phyloP scores from a whole-genome alignment of 495 filamentous ascomycete species.

The Aspergillus affinis region DNA sequence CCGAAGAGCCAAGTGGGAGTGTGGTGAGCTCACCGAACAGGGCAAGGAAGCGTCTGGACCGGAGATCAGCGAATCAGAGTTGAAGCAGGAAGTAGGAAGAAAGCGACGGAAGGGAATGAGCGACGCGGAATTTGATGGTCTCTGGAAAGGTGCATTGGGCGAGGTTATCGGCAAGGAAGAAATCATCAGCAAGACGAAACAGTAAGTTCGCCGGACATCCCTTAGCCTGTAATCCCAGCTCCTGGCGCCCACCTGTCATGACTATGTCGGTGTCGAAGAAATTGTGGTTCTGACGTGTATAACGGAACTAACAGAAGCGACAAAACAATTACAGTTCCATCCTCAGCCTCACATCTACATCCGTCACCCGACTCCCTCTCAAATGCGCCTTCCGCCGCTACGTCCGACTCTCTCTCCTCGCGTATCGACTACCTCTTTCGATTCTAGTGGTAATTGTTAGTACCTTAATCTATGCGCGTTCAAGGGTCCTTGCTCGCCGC shows the following conservation, averaged over 20 bases:
- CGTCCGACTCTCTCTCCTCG: constrained; percentile 85
- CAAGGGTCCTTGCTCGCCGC: constrained; percentile 54
- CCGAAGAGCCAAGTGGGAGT: constrained; percentile 84
- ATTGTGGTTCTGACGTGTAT: constrained; percentile 49
- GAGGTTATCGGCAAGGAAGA: constrained; percentile 83
- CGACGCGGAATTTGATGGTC: constrained; percentile 85
- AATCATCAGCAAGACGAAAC: constrained; percentile 63
- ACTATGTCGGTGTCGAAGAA: constrained; percentile 19
- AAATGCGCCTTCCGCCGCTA: constrained; percentile 84
- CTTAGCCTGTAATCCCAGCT: constrained; percentile 8
- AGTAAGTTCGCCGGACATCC: constrained; percentile 62
- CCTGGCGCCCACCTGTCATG: background rate
- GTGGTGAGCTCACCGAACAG: constrained; percentile 69
- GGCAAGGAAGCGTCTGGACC: constrained; percentile 58
- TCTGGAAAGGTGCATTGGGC: constrained; percentile 84
- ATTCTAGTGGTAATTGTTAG: constrained; percentile 56
- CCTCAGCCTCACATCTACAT: constrained; percentile 65
- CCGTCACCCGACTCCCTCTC: constrained; percentile 86
- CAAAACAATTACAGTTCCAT: constrained; percentile 65
- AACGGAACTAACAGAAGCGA: constrained; percentile 75
- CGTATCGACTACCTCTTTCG: constrained; percentile 93
- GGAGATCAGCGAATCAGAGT: constrained; percentile 68
- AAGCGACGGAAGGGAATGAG: constrained; percentile 77
- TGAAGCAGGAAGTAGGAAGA: constrained; percentile 71
- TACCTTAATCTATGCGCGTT: constrained; percentile 55